A percentile compares a stretch with the other conserved stretches of the same genome.
phyloP scores from a whole-genome alignment of 2,329 filamentous ascomycete species.

The Fusarium begoniae region DNA sequence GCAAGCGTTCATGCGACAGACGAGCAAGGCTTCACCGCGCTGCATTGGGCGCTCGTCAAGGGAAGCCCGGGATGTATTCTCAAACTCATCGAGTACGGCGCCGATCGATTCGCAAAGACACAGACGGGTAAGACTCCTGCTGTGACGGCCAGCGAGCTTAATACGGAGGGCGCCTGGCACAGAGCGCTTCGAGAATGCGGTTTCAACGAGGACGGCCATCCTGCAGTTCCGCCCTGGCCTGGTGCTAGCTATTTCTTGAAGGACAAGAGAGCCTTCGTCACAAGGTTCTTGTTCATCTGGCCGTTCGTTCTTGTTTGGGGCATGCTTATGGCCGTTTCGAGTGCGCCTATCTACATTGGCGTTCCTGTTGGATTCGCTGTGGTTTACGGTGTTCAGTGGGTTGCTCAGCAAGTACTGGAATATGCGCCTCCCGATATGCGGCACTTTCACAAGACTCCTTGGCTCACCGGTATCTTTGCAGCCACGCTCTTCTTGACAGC shows the following conservation, averaged over 20 bases:
- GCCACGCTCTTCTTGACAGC: conserved; percentile 85
- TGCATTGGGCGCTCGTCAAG: conserved; percentile 97
- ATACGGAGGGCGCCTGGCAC: conserved; percentile 83
- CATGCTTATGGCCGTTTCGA: conserved; percentile 76
- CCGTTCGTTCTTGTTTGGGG: conserved; percentile 81
- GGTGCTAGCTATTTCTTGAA: conserved; percentile 76
- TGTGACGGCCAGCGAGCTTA: conserved; percentile 88
- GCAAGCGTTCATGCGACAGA: conserved; percentile 91
- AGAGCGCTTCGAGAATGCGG: conserved; percentile 84
- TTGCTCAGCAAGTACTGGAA: conserved; percentile 78
- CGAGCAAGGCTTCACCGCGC: conserved; percentile 90
- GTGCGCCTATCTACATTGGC: conserved; percentile 77
- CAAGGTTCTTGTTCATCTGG: conserved; percentile 88
- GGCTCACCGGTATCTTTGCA: conserved; percentile 92
- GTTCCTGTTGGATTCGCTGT: conserved; percentile 75
- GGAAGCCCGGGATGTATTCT: conserved; percentile 89
- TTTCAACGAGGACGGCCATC: conserved; percentile 80
- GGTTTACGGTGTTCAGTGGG: conserved; percentile 78
- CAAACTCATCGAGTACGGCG: conserved; percentile 94
- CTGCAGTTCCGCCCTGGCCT: conserved; percentile 75
- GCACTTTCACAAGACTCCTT: conserved; percentile 92
- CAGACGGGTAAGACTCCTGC: conserved; percentile 89
- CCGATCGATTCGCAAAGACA: conserved; percentile 91
- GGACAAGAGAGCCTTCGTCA: conserved; percentile 80
- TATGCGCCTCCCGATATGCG: conserved; percentile 91